Evolutionary conservation across 1,284 basidiomycete genomes (phyloP).

Genomic region (Thecaphora thlaspeos): DNA sequence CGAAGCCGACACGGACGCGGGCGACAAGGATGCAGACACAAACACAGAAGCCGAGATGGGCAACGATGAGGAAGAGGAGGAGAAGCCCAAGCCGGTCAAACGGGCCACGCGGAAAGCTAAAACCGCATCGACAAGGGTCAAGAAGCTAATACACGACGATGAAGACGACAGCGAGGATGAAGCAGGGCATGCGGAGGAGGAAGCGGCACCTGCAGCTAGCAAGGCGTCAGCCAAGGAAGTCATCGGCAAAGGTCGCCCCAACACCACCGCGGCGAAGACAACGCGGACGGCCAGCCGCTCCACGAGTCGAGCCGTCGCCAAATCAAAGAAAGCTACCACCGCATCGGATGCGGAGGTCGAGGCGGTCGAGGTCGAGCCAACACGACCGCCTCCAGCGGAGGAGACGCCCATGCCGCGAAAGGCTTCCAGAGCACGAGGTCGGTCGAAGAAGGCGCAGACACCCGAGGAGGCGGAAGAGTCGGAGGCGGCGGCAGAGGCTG

Average conservation of each 20-base stretch:
- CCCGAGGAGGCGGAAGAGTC: slow-evolving; percentile 3
- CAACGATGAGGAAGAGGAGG: slow-evolving; percentile 7
- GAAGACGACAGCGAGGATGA: slow-evolving; percentile 5
- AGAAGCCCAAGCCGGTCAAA: slow-evolving; percentile 9
- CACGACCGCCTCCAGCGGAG: background rate
- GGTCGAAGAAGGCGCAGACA: background rate
- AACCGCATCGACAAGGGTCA: slow-evolving; percentile 16
- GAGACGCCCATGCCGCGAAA: background rate
- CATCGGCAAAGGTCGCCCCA: background rate
- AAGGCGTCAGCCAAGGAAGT: background rate
- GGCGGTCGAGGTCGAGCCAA: slow-evolving; percentile 1
- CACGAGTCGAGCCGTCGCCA: background rate
- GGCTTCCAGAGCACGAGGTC: background rate
- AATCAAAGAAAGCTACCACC: slow-evolving; percentile 13
- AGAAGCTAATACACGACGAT: slow-evolving; percentile 4
- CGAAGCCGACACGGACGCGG: slow-evolving; percentile 2
- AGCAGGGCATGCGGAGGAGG: slow-evolving; percentile 9
- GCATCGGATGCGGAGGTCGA: slow-evolving; percentile 7
- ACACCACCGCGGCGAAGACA: background rate
- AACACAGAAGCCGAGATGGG: slow-evolving; percentile 1
- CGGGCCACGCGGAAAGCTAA: slow-evolving; percentile 13
- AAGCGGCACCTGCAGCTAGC: background rate
- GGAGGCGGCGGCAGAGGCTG: background rate
- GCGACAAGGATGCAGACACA: slow-evolving; percentile 1
- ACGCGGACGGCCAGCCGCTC: slow-evolving; percentile 26